Percentiles rank a stretch among this genome's conserved stretches.
These are phyloP conservation scores for Sordaria brevicollis DNA, from an alignment of 495 filamentous ascomycete genomes.

Conservation along the genomic window DNA sequence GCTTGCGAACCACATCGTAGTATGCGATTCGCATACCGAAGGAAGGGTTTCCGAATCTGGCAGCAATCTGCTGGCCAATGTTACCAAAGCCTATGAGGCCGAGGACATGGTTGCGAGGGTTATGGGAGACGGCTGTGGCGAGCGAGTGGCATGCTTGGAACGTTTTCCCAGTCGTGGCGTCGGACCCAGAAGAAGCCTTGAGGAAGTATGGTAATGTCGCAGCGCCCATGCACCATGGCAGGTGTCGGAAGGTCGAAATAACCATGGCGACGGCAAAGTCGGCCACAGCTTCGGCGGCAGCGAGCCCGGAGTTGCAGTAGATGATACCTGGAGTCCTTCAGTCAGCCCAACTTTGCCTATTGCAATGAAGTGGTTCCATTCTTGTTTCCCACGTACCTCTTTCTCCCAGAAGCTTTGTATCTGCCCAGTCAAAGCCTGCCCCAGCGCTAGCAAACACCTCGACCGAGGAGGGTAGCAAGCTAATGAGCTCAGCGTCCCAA, in stretches of 20 bases:
- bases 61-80: slow-evolving; percentile 58
- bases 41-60: slow-evolving; percentile 42
- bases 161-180: background rate
- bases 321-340: slow-evolving; percentile 41
- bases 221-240: slow-evolving; percentile 50
- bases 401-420: slow-evolving; percentile 56
- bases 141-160: slow-evolving; percentile 50
- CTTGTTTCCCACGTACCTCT: slow-evolving; percentile 38
- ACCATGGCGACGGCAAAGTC: slow-evolving; percentile 55
- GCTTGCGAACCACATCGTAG: slow-evolving; percentile 53
- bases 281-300: slow-evolving; percentile 58
- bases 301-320: slow-evolving; percentile 61
- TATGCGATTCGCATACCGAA: slow-evolving; percentile 64
- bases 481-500: slow-evolving; percentile 65
- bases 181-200: background rate
- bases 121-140: slow-evolving; percentile 45
- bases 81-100: slow-evolving; percentile 59
- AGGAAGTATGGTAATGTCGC: slow-evolving; percentile 29
- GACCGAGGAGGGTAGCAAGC: slow-evolving; percentile 51
- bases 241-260: slow-evolving; percentile 53
- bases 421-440: slow-evolving; percentile 70
- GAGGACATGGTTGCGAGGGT: slow-evolving; percentile 43
- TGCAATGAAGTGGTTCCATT: background rate
- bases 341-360: background rate
- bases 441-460: slow-evolving; percentile 64